These are phyloP conservation scores for Tulasnella sp. DNA, from an alignment of 768 basidiomycete genomes.

Conservation along the genomic window DNA sequence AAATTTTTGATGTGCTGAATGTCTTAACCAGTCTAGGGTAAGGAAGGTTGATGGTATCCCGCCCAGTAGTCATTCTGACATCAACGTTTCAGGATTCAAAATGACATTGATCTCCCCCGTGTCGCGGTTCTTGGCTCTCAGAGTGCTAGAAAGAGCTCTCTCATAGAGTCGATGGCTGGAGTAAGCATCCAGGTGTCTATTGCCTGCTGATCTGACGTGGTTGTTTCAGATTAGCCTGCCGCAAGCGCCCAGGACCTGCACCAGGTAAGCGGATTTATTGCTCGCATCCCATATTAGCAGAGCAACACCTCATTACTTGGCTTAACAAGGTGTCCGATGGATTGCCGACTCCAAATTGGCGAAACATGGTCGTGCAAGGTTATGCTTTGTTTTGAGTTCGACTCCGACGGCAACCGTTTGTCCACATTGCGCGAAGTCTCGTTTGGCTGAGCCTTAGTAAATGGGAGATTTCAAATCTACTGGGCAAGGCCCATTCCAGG, in stretches of 20 bases:
- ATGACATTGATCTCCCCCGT: constrained; percentile 65
- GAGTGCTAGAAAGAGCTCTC: constrained; percentile 70
- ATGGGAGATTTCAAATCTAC: too few relatives aligned
- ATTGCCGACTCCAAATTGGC: constrained; percentile 37
- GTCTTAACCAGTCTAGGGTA: too few relatives aligned
- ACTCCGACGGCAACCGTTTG: constrained; percentile 28
- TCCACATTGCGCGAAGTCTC: constrained; percentile 27
- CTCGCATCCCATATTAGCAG: too few relatives aligned
- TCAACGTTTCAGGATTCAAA: constrained; percentile 16
- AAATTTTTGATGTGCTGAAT: too few relatives aligned
- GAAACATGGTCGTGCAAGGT: constrained; percentile 39
- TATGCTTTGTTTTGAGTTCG: constrained; percentile 38
- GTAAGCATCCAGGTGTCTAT: constrained; percentile 29
- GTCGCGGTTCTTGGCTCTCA: constrained; percentile 74
- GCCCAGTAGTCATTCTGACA: too few relatives aligned
- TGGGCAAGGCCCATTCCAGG: too few relatives aligned
- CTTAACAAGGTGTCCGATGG: constrained; percentile 40
- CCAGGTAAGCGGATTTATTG: constrained; percentile 46
- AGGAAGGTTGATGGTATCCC: too few relatives aligned
- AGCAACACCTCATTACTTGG: too few relatives aligned
- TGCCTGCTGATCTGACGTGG: too few relatives aligned
- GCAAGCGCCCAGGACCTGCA: constrained; percentile 67
- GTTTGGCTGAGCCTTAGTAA: too few relatives aligned
- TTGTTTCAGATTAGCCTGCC: constrained; percentile 55
- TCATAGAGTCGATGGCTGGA: constrained; percentile 67